Evolutionary conservation across 2,329 filamentous ascomycete species (phyloP), one percentile per base, ranked within the genome.

Genomic region (Pyricularia grisea): DNA sequence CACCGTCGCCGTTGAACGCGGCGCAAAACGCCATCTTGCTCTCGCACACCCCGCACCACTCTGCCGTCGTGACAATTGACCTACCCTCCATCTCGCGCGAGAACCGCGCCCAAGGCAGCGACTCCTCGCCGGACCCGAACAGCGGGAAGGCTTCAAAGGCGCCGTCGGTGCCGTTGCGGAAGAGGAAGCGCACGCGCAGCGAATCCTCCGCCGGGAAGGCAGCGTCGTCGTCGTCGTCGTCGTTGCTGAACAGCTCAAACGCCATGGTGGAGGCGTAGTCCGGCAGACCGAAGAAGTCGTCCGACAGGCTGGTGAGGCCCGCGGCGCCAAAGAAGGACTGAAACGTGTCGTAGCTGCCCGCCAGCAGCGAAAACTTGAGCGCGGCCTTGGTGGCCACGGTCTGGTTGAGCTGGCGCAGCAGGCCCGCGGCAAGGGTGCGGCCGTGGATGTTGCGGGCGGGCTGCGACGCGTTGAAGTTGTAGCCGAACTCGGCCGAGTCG

Each of bases 261-360:
- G 65, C 65, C 30, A 66, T 50, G 65, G 65, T 66, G 65, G 65
- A 66, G 14, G 65, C 65, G 65, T 66, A 66, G 17, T 66, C 65
- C 1, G 65, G 65, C 65, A 66, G 65, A 31, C 65, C 65, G 65
- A 66, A 66, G 65, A 66, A 66, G 65, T 66, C 65, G 28, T 36
- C 65, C 65, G 65, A 66, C 14, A 66, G 65, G 27, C 14, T 11
- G 14, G 65, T 66, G 31, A 66, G 65, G 14, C 33, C 33, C 14
- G 65, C 65, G 65, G 23, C 14, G 28, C 27, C 65, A 14, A 66
- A 36, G 65, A 66, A 66, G 28, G 65, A 23, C 30, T 33, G 27
- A 31, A 66, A 36, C 5, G 65, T 66, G 65, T 66, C 65, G 65
- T 66, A 66, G 65, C 65, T 66, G 65, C 65, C 65, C 14, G 65